Evolutionary conservation across 192 early-diverging fungal genomes (phyloP).

Genomic region (Lobosporangium transversale): DNA sequence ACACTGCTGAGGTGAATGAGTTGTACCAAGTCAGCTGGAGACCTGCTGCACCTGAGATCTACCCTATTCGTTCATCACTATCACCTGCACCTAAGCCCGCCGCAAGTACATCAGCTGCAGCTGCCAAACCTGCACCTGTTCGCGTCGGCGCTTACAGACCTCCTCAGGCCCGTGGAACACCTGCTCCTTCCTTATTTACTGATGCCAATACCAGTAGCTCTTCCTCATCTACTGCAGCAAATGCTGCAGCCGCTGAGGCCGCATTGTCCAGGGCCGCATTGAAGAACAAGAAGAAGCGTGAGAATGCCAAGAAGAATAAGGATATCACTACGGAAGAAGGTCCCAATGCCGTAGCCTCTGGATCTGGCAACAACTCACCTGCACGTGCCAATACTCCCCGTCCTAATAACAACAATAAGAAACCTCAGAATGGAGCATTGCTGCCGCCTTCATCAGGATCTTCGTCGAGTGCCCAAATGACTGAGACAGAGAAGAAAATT

Average conservation of each 20-base stretch:
- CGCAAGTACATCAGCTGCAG: constrained; percentile 58
- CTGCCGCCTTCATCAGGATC: constrained; percentile 33
- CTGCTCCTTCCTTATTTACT: constrained; percentile 54
- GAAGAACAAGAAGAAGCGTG: constrained; percentile 81
- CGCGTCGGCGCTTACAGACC: constrained; percentile 76
- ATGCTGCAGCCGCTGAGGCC: constrained; percentile 30
- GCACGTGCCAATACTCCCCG: constrained; percentile 39
- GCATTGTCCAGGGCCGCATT: constrained; percentile 62
- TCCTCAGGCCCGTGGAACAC: constrained; percentile 69
- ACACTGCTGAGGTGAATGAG: constrained; percentile 82
- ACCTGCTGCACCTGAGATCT: constrained; percentile 69
- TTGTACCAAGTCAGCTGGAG: constrained; percentile 84
- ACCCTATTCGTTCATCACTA: constrained; percentile 80
- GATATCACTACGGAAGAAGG: constrained; percentile 54
- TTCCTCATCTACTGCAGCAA: constrained; percentile 3
- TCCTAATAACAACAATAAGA: constrained; percentile 30
- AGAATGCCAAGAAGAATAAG: constrained; percentile 66
- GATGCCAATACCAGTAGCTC: constrained; percentile 26
- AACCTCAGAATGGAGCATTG: constrained; percentile 32
- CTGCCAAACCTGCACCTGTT: constrained; percentile 56
- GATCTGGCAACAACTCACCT: constrained; percentile 28
- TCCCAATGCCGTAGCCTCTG: constrained; percentile 7
- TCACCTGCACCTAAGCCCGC: constrained; percentile 75
- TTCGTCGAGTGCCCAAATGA: constrained; percentile 47
- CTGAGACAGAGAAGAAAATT: constrained; percentile 88